Conservation (phyloP, 2,329 filamentous ascomycete species). For the Hymenoscyphus infarciens region DNA sequence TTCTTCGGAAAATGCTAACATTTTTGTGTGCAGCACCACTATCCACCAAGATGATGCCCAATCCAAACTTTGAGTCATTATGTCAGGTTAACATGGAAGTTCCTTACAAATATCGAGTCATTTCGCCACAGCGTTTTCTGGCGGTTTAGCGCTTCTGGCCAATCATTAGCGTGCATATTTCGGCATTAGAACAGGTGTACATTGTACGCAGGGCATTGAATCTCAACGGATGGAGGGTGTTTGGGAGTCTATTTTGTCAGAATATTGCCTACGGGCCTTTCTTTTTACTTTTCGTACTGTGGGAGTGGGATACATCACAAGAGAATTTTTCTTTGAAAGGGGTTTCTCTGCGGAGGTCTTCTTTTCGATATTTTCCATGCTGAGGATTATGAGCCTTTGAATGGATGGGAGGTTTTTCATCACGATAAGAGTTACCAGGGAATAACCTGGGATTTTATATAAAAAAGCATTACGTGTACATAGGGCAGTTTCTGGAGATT, state of each 20-base stretch:
- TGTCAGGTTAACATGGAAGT: background rate
- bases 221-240: background rate
- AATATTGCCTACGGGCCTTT: background rate
- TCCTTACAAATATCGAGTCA: conserved; percentile 2
- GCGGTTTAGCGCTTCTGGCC: background rate
- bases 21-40: conserved; percentile 8
- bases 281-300: background rate
- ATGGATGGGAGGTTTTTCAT: too few relatives aligned
- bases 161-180: background rate
- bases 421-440: too few relatives aligned
- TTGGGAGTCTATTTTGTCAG: background rate
- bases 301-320: background rate
- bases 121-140: background rate
- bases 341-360: too few relatives aligned
- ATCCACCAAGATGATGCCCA: conserved; percentile 11
- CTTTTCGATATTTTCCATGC: too few relatives aligned
- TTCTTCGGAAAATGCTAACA: conserved; percentile 1
- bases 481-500: too few relatives aligned
- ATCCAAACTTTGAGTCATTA: conserved; percentile 9
- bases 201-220: background rate
- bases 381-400: too few relatives aligned
- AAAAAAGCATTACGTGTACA: too few relatives aligned
- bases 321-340: too few relatives aligned
- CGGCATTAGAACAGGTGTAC: background rate
- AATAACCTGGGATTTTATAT: too few relatives aligned